Base-by-base conservation (phyloP, 176 grass and related monocot species). In the Saccharum officinarum region DNA sequence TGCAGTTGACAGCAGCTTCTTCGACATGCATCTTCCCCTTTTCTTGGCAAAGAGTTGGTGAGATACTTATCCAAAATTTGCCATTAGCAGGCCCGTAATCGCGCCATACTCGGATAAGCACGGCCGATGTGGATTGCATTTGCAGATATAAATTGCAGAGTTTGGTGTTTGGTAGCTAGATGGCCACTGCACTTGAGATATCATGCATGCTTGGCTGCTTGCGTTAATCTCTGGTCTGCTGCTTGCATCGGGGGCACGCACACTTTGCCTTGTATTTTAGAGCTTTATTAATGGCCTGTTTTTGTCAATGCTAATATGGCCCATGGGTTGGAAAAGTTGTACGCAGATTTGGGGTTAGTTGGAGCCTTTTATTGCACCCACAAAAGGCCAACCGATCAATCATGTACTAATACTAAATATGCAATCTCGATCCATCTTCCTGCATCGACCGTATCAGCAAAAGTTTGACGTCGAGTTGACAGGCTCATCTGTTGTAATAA, bases 291-390 rank as follows among this genome's bases (percentile, higher is more conserved):
- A 44, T 26, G 42, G 9, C 54, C 18, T 45, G 12, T 70, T 89
- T 89, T 82, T 71, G 65, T 82, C 65, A 90, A 77, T 71, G 41
- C 50, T 41, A 20, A 52, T 20, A 47, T 82, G 71, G 71, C 77
- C 78, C 77, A 85, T 82, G 18, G 71, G 30, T 76, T 73, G 34
- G 45, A 68, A 73, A 69, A 79, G 62, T 46, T 46, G 70, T 26
- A 73, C 41, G n/a, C 6, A 5, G 40, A 73, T 62, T 69, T 23
- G 68, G 77, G 40, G 41, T 46, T 76, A 36, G 77, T 76, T 76
- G 71, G 82, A 70, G 39, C 62, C 36, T 30, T 49, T 42, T 25
- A 44, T 5, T 8, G 61, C 26, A n/a, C 2, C 17, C 41, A 78
- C 34, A 23, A 79, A 52, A 79, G 20, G 41, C n/a, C 55, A 72